phyloP scores from a whole-genome alignment of 345 rosid genomes.

The Populus nigra region DNA sequence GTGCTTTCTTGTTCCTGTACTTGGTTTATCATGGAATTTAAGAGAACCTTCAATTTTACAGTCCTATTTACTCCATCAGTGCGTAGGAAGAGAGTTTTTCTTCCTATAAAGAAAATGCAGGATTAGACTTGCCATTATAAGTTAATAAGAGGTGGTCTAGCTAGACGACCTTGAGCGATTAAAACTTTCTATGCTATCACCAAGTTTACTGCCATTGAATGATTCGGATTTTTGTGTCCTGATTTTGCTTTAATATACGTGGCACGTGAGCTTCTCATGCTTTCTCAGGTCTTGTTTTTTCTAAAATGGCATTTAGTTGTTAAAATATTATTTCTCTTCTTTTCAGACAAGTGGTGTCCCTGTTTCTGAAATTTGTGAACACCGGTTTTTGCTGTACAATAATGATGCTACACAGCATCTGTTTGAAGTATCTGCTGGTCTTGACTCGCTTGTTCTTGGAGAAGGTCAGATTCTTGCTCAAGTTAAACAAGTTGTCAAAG shows the following conservation, averaged over 20 bases:
- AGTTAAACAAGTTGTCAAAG: slow-evolving; percentile 53
- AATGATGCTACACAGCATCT: slow-evolving; percentile 84
- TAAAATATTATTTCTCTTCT: slow-evolving; percentile 10
- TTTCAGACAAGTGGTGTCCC: slow-evolving; percentile 55
- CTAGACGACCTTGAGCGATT: background rate
- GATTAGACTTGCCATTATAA: background rate
- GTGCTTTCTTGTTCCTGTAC: slow-evolving; percentile 30
- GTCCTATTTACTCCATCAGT: background rate
- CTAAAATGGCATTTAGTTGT: background rate
- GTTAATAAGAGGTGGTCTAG: background rate
- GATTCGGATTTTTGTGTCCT: background rate
- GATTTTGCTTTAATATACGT: background rate
- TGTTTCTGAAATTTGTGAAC: slow-evolving; percentile 53
- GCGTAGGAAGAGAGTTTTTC: background rate
- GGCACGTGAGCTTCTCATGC: background rate
- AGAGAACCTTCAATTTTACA: background rate
- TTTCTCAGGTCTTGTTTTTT: background rate
- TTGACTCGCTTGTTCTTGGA: slow-evolving; percentile 55
- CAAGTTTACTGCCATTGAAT: background rate
- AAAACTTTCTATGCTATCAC: background rate
- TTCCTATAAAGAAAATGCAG: background rate
- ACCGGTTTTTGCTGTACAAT: slow-evolving; percentile 78
- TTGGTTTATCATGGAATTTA: background rate
- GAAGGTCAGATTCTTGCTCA: slow-evolving; percentile 55
- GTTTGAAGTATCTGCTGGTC: slow-evolving; percentile 94